Conservation (phyloP, 768 basidiomycete genomes). For the Rickenella mellea region DNA sequence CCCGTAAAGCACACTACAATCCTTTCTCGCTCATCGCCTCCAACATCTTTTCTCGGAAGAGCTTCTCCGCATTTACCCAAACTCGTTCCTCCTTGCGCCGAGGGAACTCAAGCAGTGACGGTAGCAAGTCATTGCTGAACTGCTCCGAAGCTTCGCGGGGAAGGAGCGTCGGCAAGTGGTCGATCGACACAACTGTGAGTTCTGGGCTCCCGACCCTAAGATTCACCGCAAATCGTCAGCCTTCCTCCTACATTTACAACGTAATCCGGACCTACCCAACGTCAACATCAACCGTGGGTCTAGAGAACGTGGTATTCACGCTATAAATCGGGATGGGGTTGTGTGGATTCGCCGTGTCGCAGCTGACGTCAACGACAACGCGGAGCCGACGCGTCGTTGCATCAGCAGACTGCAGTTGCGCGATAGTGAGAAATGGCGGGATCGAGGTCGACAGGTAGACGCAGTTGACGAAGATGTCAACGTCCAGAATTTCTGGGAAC, state of each 20-base stretch:
- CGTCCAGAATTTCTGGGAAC: constrained; percentile 89
- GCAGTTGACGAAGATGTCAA: constrained; percentile 98
- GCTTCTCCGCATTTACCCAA: constrained; percentile 80
- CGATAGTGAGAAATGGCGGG: constrained; percentile 69
- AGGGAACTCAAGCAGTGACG: constrained; percentile 74
- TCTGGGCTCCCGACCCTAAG: constrained; percentile 56
- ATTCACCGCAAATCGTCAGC: too few species aligned
- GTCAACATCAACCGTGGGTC: constrained; percentile 83
- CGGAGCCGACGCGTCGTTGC: constrained; percentile 59
- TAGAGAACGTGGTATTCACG: constrained; percentile 88
- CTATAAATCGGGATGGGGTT: constrained; percentile 95
- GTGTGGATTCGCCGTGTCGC: constrained; percentile 97
- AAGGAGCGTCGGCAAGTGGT: constrained; percentile 90
- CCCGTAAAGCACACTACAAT: too few species aligned
- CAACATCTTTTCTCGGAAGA: constrained; percentile 62
- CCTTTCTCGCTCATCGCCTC: constrained; percentile 36
- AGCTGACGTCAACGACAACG: constrained; percentile 94
- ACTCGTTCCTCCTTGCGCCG: constrained; percentile 56
- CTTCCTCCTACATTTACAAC: too few species aligned
- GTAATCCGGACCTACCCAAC: constrained; percentile 76
- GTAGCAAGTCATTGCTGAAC: constrained; percentile 81
- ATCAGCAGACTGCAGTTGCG: constrained; percentile 63
- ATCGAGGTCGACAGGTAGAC: constrained; percentile 89
- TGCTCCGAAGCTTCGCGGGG: constrained; percentile 97
- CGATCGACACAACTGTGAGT: constrained; percentile 87